Evolutionary conservation across 495 filamentous ascomycete genomes (phyloP).

Genomic region (Paragyromitra xinjiangensis): DNA sequence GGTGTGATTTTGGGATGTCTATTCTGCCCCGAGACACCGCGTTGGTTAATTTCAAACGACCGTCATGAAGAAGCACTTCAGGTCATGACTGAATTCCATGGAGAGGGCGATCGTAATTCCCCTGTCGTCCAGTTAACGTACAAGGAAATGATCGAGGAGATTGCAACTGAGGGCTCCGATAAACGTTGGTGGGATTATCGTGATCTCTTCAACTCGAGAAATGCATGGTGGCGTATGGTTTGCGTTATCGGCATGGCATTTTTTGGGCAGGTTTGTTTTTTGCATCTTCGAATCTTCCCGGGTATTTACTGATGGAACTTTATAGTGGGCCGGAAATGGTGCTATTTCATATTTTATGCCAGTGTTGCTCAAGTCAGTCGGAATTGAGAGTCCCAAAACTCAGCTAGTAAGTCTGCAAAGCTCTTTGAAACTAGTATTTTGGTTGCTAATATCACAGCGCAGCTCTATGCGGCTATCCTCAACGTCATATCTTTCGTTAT

Average conservation of each 20-base stretch:
- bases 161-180: constrained; percentile 68
- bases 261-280: constrained; percentile 65
- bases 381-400: constrained; percentile 35
- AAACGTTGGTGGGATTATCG: constrained; percentile 76
- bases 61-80: constrained; percentile 64
- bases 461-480: constrained; percentile 68
- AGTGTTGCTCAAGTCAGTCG: constrained; percentile 60
- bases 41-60: constrained; percentile 63
- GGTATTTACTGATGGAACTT: constrained; percentile 2
- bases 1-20: constrained; percentile 54
- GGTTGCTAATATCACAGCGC: constrained; percentile 45
- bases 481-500: constrained; percentile 72
- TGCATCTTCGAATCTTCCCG: not conserved
- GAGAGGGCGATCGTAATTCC: constrained; percentile 64
- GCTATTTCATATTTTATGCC: constrained; percentile 68
- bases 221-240: constrained; percentile 62
- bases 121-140: constrained; percentile 68
- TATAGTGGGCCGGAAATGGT: constrained; percentile 68
- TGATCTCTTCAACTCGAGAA: constrained; percentile 67
- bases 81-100: constrained; percentile 70
- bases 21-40: constrained; percentile 57
- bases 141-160: constrained; percentile 69
- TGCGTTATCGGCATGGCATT: constrained; percentile 67
- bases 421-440: not conserved
- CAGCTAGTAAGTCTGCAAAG: constrained; percentile 31